Evolutionary conservation across 2,329 filamentous ascomycete genomes (phyloP), one percentile per base, ranked within the genome.

Genomic region (Chaetothyriales sp.): DNA sequence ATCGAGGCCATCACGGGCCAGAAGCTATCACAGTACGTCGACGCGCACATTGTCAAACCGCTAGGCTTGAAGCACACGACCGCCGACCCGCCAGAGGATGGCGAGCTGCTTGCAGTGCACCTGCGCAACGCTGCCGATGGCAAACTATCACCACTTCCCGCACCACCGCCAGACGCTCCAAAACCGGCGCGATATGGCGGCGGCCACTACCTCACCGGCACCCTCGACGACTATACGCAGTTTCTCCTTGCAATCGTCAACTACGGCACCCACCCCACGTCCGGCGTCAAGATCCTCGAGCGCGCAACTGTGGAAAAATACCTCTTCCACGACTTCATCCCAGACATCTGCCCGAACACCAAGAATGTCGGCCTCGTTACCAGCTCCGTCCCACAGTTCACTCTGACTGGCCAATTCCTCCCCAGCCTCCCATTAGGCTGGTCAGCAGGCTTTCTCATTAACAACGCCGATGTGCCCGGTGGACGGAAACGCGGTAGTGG

Each of bases 21-120:
- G 29, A 62, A 60, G 5, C 65, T 77, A 1, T 68, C 70, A 50
- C 69, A 70, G 43, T 74, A 73, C 62, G 68, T 75, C 56, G 65
- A 69, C 48, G 60, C 71, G 44, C 60, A 74, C 58, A 72, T 77
- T 55, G 69, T 72, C 59, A 56, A 68, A 40, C 73, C 73, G 0
- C 66, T 76, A 3, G 68, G 65, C n/a, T 60, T 76, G 53, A 48
- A 52, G 13, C 40, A 52, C 13, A 53, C 53, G 5, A 25, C 48
- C 18, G 29, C 29, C 1, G 25, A 45, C 7, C 48, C 53, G 9
- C 15, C 40, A 7, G 15, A 43, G 10, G 51, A 54, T 10, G 54
- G 46, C 33, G 44, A 44, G 4, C 43, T 51, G n/a, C 47, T 49
- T 19, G 18, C n/a, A 2, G 19, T 52, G 5, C 46, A 52, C 47